A percentile compares a stretch with the other conserved stretches of the same genome.
Conservation (phyloP, 257 asterid species). For the Rhazya stricta region DNA sequence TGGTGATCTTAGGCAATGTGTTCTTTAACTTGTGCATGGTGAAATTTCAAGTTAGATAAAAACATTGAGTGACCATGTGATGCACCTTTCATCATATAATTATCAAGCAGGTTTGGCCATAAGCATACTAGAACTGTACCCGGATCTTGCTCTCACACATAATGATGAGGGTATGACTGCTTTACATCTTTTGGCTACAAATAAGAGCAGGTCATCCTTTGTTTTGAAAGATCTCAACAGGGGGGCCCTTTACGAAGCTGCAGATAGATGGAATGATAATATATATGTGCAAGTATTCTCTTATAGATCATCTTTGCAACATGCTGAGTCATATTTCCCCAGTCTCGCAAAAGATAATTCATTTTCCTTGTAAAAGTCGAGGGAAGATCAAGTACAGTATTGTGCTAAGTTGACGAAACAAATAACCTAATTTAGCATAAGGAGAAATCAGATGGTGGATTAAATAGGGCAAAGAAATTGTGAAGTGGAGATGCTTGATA, state of each 20-base stretch:
- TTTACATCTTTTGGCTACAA: constrained; percentile 14
- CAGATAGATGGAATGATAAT: neutral
- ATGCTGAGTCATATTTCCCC: neutral
- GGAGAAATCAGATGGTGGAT: neutral
- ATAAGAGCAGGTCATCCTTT: constrained; percentile 10
- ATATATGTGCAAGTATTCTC: no score
- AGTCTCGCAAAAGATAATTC: no score
- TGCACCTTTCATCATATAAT: no score
- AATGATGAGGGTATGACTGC: constrained; percentile 2
- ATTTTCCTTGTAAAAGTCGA: no score
- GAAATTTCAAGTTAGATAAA: no score
- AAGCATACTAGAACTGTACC: neutral
- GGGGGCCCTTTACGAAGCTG: constrained; percentile 4
- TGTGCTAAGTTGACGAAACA: neutral
- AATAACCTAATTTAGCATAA: neutral
- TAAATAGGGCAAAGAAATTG: neutral
- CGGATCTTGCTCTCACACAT: neutral
- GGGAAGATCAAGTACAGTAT: neutral
- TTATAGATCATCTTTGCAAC: neutral
- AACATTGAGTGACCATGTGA: no score
- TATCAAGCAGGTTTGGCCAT: constrained; percentile 10
- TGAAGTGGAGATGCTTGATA: neutral
- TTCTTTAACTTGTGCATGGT: no score
- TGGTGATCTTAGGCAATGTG: no score
- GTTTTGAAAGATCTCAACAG: constrained; percentile 4